Percentiles rank a stretch among this genome's conserved stretches.
These are phyloP conservation scores for Lasiodiplodia hormozganensis DNA, from an alignment of 2,329 filamentous ascomycete species.

Conservation along the genomic window DNA sequence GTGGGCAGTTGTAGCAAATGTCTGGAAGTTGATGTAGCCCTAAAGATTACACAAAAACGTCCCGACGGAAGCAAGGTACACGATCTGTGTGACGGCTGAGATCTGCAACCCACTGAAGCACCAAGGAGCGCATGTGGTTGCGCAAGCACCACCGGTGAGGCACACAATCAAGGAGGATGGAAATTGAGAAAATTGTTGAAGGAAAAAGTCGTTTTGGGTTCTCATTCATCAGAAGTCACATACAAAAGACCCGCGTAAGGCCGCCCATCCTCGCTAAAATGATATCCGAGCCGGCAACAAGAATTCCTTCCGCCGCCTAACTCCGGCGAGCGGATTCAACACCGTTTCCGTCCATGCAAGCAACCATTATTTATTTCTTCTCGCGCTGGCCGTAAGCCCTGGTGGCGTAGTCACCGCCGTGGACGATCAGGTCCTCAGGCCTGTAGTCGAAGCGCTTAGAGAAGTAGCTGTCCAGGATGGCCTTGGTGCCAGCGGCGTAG, in stretches of 20 bases:
- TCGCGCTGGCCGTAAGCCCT: slow-evolving; percentile 85
- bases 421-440: slow-evolving; percentile 88
- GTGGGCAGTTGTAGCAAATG: no score
- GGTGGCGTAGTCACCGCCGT: slow-evolving; percentile 90
- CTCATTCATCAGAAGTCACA: slow-evolving; percentile 12
- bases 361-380: slow-evolving; percentile 48
- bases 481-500: slow-evolving; percentile 86
- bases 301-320: background rate
- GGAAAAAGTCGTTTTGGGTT: slow-evolving; percentile 7
- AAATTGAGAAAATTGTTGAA: background rate
- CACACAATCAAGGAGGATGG: background rate
- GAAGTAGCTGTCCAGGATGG: slow-evolving; percentile 91
- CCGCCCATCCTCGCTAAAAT: slow-evolving; percentile 6
- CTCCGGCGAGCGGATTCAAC: background rate
- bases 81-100: background rate
- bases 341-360: background rate
- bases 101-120: background rate
- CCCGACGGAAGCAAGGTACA: background rate
- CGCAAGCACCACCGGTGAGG: background rate
- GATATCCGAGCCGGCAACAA: background rate
- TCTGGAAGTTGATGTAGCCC: no score
- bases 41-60: background rate
- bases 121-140: background rate
- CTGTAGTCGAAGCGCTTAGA: slow-evolving; percentile 86
- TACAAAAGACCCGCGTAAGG: slow-evolving; percentile 1